Percentiles rank a stretch among this genome's conserved stretches.
phyloP scores from a whole-genome alignment of 2,329 filamentous ascomycete genomes.

The Thielaviopsis euricoi region DNA sequence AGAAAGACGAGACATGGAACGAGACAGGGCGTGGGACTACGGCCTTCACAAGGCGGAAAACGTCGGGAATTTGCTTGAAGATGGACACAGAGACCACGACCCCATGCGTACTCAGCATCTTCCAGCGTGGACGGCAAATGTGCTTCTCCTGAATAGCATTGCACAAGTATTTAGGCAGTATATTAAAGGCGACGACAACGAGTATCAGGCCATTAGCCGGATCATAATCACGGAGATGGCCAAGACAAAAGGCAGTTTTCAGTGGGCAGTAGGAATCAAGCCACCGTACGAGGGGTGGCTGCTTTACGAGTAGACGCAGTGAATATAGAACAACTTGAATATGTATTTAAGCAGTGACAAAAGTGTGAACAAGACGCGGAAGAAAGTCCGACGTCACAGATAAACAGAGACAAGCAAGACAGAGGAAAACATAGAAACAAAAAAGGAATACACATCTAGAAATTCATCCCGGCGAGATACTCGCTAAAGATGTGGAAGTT shows the following conservation, averaged over 20 bases:
- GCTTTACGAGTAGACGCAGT: not conserved
- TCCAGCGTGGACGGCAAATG: constrained; percentile 5
- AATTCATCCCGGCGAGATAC: not conserved
- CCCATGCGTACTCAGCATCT: constrained; percentile 3
- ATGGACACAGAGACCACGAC: not conserved
- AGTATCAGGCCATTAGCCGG: constrained; percentile 4
- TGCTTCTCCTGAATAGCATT: constrained; percentile 1
- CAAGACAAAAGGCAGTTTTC: constrained; percentile 1
- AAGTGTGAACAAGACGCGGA: not conserved
- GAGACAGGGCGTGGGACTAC: constrained; percentile 5
- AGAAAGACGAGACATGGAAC: not conserved
- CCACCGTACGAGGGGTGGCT: not conserved
- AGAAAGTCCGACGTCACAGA: not conserved
- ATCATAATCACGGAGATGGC: constrained; percentile 2
- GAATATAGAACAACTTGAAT: constrained; percentile 16
- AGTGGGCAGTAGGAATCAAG: constrained; percentile 5
- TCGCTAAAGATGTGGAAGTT: constrained; percentile 1
- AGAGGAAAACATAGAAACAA: not conserved
- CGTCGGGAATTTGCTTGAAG: not conserved
- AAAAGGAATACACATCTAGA: not conserved
- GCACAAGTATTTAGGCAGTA: constrained; percentile 2
- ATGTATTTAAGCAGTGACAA: not conserved
- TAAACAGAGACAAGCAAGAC: not conserved
- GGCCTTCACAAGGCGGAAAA: not conserved
- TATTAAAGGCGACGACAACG: constrained; percentile 2